phyloP scores from a whole-genome alignment of 176 grass and related monocot species.

The Oryza glaberrima region DNA sequence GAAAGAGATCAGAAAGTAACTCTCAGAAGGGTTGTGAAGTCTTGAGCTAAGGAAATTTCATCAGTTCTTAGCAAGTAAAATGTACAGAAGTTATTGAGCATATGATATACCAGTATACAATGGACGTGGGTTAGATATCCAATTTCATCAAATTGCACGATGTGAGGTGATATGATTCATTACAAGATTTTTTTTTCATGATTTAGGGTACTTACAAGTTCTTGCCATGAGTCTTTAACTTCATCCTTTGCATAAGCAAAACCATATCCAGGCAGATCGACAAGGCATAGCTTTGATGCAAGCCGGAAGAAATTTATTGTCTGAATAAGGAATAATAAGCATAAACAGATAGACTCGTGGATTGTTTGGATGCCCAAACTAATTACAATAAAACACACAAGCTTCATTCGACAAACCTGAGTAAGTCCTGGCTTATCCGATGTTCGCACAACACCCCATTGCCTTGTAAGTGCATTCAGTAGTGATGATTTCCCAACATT shows the following conservation, averaged over 20 bases:
- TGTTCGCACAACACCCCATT: conserved; percentile 93
- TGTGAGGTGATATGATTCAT: conserved; percentile 2
- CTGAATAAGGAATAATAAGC: conserved; percentile 46
- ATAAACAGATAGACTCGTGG: not conserved
- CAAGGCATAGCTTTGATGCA: conserved; percentile 82
- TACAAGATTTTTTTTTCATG: conserved; percentile 29
- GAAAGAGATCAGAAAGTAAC: not conserved
- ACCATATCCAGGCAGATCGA: conserved; percentile 97
- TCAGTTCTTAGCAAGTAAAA: not conserved
- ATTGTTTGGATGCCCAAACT: not conserved
- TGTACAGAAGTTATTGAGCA: not conserved
- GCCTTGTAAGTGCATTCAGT: conserved; percentile 94
- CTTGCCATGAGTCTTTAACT: conserved; percentile 95
- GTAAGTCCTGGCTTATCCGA: conserved; percentile 98
- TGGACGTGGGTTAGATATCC: not conserved
- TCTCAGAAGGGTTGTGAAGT: not conserved
- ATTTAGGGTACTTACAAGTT: conserved; percentile 72
- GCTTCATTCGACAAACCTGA: conserved; percentile 57
- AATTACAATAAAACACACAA: conserved; percentile 28
- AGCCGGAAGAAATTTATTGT: conserved; percentile 91
- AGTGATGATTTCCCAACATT: conserved; percentile 94
- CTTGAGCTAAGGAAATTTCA: not conserved
- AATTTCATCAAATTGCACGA: conserved; percentile 4
- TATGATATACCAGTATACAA: not conserved
- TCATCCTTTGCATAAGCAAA: conserved; percentile 99